Evolutionary conservation across 495 filamentous ascomycete genomes (phyloP), one percentile per base, ranked within the genome.

Genomic region (Bathelium albidoporum): DNA sequence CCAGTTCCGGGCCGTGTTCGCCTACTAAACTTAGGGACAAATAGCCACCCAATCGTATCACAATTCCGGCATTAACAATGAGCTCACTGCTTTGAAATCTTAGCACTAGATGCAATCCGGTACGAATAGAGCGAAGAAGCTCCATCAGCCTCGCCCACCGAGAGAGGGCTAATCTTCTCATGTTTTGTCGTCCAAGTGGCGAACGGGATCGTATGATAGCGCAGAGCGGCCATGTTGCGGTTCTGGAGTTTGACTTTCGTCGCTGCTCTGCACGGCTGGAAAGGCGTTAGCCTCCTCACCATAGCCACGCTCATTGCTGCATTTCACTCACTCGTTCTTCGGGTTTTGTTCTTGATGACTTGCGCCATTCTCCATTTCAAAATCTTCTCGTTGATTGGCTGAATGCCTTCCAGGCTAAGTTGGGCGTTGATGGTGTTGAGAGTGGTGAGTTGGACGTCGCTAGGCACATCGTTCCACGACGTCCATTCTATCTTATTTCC

Each of bases 351-450:
- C 24, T 55, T 55, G 49, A 55, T 55, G 22, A 55, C 49, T 29
- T 55, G 49, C 9, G 49, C 49, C 49, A 55, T 55, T 16, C 49
- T 55, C 49, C 49, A 55, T 29, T 55, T 55, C 49, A 55, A 55
- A 16, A 55, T 55, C 49, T 55, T 55, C 16, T 55, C 49, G 16
- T 55, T 55, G 24, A 55, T 55, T 11, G 49, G 20, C 24, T 55
- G 49, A 29, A 55, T 55, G 4, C 49, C 49, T 29, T 55, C 49
- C 7, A 55, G 49, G 49, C 24, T 55, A 7, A 55, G 49, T 29
- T 55, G 49, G 49, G 49, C 20, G 29, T 55, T 55, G 4, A 55
- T 55, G 24, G 49, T 55, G 49, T 55, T 55, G 22, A 55, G 49
- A 29, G 49, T 55, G 22, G 49, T 24, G 5, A 55, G 4, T 29